Evolutionary conservation across 2,329 filamentous ascomycete species (phyloP).

Genomic region (Periconia macrospinosa): DNA sequence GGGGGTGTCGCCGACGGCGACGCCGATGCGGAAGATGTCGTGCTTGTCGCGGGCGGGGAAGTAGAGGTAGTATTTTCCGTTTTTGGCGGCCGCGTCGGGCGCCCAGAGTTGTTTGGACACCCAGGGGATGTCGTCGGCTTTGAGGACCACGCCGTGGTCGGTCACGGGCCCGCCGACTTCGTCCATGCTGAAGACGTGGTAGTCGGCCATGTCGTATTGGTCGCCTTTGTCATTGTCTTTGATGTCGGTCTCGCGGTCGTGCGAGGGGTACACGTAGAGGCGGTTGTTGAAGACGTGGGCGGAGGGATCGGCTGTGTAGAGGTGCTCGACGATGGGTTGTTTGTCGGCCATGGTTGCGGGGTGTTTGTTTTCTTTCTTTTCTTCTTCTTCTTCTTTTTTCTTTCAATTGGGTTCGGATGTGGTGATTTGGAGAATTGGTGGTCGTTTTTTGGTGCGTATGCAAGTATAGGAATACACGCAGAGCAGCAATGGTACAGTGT

Average conservation of each 20-base stretch:
- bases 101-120: slow-evolving; percentile 80
- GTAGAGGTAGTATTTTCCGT: slow-evolving; percentile 75
- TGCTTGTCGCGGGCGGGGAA: slow-evolving; percentile 74
- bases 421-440: too few relatives aligned
- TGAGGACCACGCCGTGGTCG: slow-evolving; percentile 73
- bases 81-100: slow-evolving; percentile 70
- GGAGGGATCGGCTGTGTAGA: slow-evolving; percentile 80
- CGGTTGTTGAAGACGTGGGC: slow-evolving; percentile 77
- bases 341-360: slow-evolving; percentile 39
- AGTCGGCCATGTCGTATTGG: slow-evolving; percentile 83
- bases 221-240: slow-evolving; percentile 81
- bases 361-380: slow-evolving; percentile 1
- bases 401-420: too few relatives aligned
- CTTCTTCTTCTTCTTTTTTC: neutral
- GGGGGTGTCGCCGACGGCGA: slow-evolving; percentile 65
- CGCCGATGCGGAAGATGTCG: slow-evolving; percentile 73
- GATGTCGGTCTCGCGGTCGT: slow-evolving; percentile 76
- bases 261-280: slow-evolving; percentile 79
- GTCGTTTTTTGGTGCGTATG: too few relatives aligned
- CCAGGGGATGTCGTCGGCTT: slow-evolving; percentile 70
- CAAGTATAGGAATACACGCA: neutral
- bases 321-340: slow-evolving; percentile 68
- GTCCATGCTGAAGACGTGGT: slow-evolving; percentile 73
- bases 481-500: neutral
- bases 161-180: slow-evolving; percentile 61